Evolutionary conservation across 495 filamentous ascomycete species (phyloP).

Genomic region (Neurospora discreta): DNA sequence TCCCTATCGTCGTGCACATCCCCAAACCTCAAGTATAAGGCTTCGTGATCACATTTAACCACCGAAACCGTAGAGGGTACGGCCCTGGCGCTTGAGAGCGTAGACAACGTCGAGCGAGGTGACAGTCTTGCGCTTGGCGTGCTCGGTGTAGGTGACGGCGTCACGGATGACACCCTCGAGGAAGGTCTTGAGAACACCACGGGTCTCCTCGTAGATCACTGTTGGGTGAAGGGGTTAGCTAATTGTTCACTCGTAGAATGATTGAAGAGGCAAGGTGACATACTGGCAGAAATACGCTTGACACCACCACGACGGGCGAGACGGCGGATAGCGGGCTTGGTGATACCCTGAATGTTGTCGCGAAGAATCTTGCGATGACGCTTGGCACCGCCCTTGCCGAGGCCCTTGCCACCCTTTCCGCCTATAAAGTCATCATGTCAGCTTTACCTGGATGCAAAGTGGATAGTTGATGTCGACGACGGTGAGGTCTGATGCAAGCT

Average conservation of each 20-base stretch:
- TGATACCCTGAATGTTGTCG: conserved; percentile 99
- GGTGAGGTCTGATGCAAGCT: background rate
- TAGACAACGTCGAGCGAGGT: conserved; percentile 94
- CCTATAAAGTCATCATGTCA: conserved; percentile 35
- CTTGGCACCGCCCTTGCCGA: conserved; percentile 84
- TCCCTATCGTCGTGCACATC: background rate
- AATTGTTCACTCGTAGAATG: conserved; percentile 52
- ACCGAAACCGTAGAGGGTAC: conserved; percentile 97
- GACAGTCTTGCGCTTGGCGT: conserved; percentile 97
- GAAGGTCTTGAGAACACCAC: conserved; percentile 99
- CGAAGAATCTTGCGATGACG: conserved; percentile 98
- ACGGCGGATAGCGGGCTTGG: conserved; percentile 99
- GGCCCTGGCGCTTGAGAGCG: conserved; percentile 87
- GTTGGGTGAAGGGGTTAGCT: conserved; percentile 34
- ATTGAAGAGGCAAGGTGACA: conserved; percentile 21
- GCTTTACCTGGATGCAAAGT: background rate
- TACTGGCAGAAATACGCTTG: conserved; percentile 99
- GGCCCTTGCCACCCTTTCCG: conserved; percentile 78
- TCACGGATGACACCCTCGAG: conserved; percentile 99
- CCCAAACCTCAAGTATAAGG: background rate
- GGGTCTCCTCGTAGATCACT: conserved; percentile 99
- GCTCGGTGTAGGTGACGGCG: conserved; percentile 94
- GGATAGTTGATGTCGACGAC: background rate
- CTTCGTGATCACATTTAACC: conserved; percentile 44
- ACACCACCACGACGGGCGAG: conserved; percentile 98